These are phyloP conservation scores for Phyllosticta capitalensis DNA, from an alignment of 2,329 filamentous ascomycete species.

Conservation along the genomic window DNA sequence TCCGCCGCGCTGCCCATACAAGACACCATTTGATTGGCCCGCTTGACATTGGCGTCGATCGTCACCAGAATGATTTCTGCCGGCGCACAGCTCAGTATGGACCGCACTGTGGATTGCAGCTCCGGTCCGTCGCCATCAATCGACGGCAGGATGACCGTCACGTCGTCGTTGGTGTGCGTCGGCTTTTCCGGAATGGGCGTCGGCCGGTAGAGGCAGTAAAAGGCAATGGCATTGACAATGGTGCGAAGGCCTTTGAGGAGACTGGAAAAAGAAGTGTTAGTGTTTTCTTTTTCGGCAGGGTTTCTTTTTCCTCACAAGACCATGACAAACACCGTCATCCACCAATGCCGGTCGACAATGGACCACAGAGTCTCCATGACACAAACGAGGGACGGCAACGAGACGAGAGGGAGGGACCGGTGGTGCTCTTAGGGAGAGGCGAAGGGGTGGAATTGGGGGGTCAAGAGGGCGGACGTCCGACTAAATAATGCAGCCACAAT, in stretches of 20 bases:
- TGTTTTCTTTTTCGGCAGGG: too few relatives aligned
- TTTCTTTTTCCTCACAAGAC: slow-evolving; percentile 5
- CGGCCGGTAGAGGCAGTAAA: slow-evolving; percentile 80
- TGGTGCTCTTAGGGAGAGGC: too few relatives aligned
- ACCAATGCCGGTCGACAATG: slow-evolving; percentile 12
- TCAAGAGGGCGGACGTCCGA: neutral
- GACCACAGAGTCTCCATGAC: slow-evolving; percentile 12
- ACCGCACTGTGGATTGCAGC: slow-evolving; percentile 69
- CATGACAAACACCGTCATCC: slow-evolving; percentile 9
- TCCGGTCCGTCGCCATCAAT: slow-evolving; percentile 82
- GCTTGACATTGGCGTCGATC: slow-evolving; percentile 66
- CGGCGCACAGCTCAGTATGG: slow-evolving; percentile 61
- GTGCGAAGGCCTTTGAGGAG: slow-evolving; percentile 80
- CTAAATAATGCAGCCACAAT: slow-evolving; percentile 11
- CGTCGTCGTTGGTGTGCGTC: slow-evolving; percentile 69
- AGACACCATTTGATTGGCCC: slow-evolving; percentile 51
- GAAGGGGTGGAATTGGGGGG: neutral
- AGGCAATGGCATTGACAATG: slow-evolving; percentile 66
- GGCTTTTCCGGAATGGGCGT: slow-evolving; percentile 74
- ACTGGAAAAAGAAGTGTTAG: slow-evolving; percentile 40
- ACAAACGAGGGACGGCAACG: slow-evolving; percentile 12
- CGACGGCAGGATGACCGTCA: slow-evolving; percentile 88
- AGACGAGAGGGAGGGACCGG: slow-evolving; percentile 3
- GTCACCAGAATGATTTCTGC: slow-evolving; percentile 76
- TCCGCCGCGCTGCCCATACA: slow-evolving; percentile 28